phyloP scores from a whole-genome alignment of 441 rosid genomes.

The Metrosideros polymorpha region DNA sequence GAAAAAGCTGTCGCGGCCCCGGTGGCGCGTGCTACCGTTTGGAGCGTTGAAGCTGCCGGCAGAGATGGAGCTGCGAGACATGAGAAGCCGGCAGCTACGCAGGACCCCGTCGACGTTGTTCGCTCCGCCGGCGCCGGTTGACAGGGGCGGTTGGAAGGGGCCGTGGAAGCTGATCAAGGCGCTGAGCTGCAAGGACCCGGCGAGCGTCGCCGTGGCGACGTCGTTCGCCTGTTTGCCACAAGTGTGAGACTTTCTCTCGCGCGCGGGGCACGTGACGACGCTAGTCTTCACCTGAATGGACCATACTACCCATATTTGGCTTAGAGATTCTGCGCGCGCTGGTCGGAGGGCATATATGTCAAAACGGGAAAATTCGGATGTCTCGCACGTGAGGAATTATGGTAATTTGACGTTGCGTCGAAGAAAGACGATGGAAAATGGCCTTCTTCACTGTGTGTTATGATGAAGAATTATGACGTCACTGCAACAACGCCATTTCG shows the following conservation, averaged over 20 bases:
- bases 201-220: constrained; percentile 50
- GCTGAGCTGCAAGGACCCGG: constrained; percentile 58
- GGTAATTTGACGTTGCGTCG: neutral
- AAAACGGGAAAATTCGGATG: neutral
- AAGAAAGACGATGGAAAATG: constrained; percentile 8
- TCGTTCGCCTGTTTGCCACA: constrained; percentile 15
- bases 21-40: constrained; percentile 63
- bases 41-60: constrained; percentile 58
- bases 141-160: constrained; percentile 24
- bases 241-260: neutral
- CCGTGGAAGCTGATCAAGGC: constrained; percentile 51
- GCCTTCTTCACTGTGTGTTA: neutral
- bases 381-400: neutral
- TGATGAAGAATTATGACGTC: neutral
- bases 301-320: neutral
- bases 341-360: neutral
- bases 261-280: constrained; percentile 11
- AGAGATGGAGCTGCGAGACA: constrained; percentile 63
- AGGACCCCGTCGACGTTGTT: constrained; percentile 36
- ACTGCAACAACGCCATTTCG: neutral
- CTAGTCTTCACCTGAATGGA: neutral
- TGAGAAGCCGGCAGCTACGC: constrained; percentile 61
- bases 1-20: constrained; percentile 28
- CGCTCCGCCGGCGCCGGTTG: neutral
- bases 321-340: neutral